Conservation (phyloP, 225 moss, liverwort and hornwort genomes). For the Anthoceros angustus region DNA sequence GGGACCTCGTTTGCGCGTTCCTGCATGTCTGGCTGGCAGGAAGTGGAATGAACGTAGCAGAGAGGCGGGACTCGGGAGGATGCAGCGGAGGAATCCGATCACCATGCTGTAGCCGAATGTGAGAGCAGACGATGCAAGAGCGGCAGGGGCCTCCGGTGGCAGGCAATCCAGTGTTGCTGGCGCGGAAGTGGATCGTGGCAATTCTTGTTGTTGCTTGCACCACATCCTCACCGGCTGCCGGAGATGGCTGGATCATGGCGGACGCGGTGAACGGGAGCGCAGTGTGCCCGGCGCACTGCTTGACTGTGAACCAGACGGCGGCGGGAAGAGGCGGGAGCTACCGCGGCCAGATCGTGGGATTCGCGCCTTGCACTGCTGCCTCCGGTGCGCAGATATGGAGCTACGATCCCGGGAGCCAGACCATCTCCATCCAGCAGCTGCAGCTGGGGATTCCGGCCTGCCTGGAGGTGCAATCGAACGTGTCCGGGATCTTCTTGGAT, state of each 20-base stretch:
- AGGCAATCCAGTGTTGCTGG: too few species aligned
- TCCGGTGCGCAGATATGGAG: background rate
- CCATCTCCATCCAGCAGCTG: background rate
- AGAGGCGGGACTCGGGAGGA: too few species aligned
- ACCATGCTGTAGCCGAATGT: too few species aligned
- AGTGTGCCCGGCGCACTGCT: background rate
- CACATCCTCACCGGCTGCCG: too few species aligned
- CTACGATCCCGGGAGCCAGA: background rate
- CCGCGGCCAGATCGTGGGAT: background rate
- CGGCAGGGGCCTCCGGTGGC: too few species aligned
- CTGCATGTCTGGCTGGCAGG: too few species aligned
- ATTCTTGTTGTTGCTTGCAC: too few species aligned
- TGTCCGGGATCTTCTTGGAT: background rate
- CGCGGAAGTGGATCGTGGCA: too few species aligned
- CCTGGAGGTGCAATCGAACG: background rate
- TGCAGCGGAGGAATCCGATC: too few species aligned
- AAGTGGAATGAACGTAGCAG: too few species aligned
- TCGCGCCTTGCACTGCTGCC: background rate
- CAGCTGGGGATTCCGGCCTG: background rate
- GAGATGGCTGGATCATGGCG: background rate
- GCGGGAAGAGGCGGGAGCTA: background rate
- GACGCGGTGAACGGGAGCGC: background rate
- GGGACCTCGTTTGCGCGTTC: too few species aligned
- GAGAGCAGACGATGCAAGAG: too few species aligned
- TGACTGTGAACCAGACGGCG: constrained; percentile 1